Base-by-base conservation (phyloP, 1,284 basidiomycete species). In the Cutaneotrichosporon sp. region DNA sequence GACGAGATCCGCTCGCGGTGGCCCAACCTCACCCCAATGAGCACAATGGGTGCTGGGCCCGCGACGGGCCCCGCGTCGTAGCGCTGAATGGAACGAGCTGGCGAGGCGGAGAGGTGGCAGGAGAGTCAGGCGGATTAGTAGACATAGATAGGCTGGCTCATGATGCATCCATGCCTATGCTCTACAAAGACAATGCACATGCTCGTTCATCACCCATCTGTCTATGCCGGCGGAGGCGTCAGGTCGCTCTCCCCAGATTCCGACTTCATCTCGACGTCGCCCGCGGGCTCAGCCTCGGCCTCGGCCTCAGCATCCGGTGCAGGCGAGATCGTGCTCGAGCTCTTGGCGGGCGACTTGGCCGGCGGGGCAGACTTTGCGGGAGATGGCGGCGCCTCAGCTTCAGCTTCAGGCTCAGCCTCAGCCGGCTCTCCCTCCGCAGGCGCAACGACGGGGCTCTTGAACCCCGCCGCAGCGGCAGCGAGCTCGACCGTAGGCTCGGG, bases 1-100 rank as follows among this genome's bases (percentile, higher is more conserved):
- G 69, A 69, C 5, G 67, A 64, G 59, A 22, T 67, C 6, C 31
- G 47, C 14, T 31, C 43, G 18, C 51, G 64, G 27, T 67, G 64
- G 66, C 46, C 57, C 27, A 49, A 34, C 5, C 43, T 64, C 3
- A 59, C 45, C 4, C 49, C 49, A 24, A 4, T 50, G 24, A 29
- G 18, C 6, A 50, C 25, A 4, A 50, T 50, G 47, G 27, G 43
- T 11, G n/a, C 18, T 6, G 43, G 27, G 13, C 25, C 47, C 11
- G 25, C 18, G 14, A n/a, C 47, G 47, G 47, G 27, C 13, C 45
- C 45, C 3, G 45, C 45, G 45, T 46, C 45, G 45, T 46, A 46
- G 45, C 45, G 8, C 3, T 2, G n/a, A n/a, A n/a, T n/a, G n/a
- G n/a, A n/a, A n/a, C n/a, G n/a, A n/a, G n/a, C n/a, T n/a, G n/a